Conservation (phyloP, 176 grass and related monocot species). For the Cocos nucifera region DNA sequence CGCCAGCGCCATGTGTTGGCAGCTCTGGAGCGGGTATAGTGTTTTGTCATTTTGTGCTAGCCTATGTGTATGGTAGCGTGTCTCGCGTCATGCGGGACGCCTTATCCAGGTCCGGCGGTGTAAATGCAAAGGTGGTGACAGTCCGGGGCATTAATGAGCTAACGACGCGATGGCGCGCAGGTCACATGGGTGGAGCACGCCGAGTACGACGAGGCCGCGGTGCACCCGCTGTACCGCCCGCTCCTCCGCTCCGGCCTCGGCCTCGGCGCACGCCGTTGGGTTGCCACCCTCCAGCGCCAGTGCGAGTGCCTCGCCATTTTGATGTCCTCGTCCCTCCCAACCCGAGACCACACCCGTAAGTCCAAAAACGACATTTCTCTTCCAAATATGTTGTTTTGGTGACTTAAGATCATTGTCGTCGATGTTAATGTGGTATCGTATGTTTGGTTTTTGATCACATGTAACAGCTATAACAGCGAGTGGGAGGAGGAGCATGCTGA, state of each 20-base stretch:
- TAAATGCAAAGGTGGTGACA: no score
- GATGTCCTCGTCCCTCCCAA: slow-evolving; percentile 40
- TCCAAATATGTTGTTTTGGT: slow-evolving; percentile 11
- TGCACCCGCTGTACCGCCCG: slow-evolving; percentile 63
- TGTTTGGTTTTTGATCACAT: neutral
- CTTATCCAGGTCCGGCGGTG: no score
- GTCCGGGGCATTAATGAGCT: slow-evolving; percentile 34
- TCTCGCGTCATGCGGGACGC: neutral
- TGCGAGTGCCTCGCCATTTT: slow-evolving; percentile 74
- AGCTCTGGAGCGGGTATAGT: no score
- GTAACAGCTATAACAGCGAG: slow-evolving; percentile 49
- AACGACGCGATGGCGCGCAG: slow-evolving; percentile 31
- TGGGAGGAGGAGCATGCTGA: slow-evolving; percentile 82
- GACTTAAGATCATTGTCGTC: neutral
- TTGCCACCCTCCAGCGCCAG: slow-evolving; percentile 69
- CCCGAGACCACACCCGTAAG: slow-evolving; percentile 36
- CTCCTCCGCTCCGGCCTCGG: slow-evolving; percentile 60
- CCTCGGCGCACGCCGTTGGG: slow-evolving; percentile 75
- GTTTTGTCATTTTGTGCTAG: no score
- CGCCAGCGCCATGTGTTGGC: no score
- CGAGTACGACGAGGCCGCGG: slow-evolving; percentile 70
- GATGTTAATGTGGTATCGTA: neutral
- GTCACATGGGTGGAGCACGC: slow-evolving; percentile 96
- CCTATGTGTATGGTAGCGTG: neutral
- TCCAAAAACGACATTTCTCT: slow-evolving; percentile 6